phyloP scores from a whole-genome alignment of 257 asterid genomes.

The Perilla frutescens region DNA sequence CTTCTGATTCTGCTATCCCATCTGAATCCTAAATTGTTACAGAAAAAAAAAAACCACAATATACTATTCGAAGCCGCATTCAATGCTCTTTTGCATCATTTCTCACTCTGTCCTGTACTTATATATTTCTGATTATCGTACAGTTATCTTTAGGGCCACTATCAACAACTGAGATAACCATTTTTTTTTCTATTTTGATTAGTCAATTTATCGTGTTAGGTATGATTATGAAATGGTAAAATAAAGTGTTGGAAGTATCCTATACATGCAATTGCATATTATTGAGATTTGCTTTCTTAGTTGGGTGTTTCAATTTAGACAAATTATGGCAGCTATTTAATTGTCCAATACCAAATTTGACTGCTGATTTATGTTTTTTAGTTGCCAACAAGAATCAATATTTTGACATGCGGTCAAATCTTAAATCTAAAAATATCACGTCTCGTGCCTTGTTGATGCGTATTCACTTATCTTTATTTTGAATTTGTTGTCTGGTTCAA shows the following conservation, averaged over 20 bases:
- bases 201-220: background rate
- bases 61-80: background rate
- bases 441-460: constrained; percentile 14
- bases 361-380: constrained; percentile 14
- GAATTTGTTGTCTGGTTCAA: background rate
- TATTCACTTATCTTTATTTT: constrained; percentile 1
- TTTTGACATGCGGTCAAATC: constrained; percentile 8
- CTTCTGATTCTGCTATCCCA: background rate
- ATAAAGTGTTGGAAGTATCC: constrained; percentile 6
- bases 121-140: constrained; percentile 2
- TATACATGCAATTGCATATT: background rate
- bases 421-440: constrained; percentile 15
- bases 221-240: constrained; percentile 1
- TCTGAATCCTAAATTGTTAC: background rate
- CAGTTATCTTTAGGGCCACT: background rate
- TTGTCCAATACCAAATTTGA: too few relatives aligned
- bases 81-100: constrained; percentile 5
- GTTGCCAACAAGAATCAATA: constrained; percentile 2
- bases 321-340: background rate
- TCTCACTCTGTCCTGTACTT: background rate
- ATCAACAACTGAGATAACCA: background rate
- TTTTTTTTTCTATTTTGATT: background rate
- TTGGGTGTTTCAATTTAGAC: constrained; percentile 2
- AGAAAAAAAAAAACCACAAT: constrained; percentile 1
- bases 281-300: constrained; percentile 15